These are phyloP conservation scores for Nemania diffusa DNA, from an alignment of 2,329 filamentous ascomycete species.

Conservation along the genomic window DNA sequence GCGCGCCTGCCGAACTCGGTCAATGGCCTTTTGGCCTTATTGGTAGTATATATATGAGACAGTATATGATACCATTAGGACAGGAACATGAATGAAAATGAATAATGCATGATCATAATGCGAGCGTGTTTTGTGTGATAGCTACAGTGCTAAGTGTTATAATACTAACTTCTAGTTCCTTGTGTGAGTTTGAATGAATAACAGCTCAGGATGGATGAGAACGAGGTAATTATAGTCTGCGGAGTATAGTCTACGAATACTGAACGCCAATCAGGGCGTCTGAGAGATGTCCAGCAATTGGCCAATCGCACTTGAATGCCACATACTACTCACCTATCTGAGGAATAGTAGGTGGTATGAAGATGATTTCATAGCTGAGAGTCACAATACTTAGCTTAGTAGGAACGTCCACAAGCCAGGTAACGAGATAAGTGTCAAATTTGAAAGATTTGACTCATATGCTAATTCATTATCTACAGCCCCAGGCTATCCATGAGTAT, in stretches of 20 bases:
- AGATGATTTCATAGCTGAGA: not conserved
- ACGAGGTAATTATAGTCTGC: not conserved
- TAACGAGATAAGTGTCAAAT: no score
- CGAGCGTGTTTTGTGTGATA: constrained; percentile 11
- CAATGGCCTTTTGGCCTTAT: constrained; percentile 23
- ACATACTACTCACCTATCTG: not conserved
- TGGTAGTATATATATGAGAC: constrained; percentile 25
- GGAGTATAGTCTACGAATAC: not conserved
- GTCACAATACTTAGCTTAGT: not conserved
- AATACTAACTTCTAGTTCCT: not conserved
- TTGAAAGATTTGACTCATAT: no score
- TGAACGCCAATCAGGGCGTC: constrained; percentile 21
- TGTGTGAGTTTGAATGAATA: not conserved
- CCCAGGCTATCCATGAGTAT: no score
- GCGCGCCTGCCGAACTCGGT: constrained; percentile 29
- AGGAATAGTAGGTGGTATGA: constrained; percentile 3
- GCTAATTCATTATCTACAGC: no score
- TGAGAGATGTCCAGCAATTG: constrained; percentile 25
- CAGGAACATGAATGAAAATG: constrained; percentile 37
- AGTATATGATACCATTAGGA: constrained; percentile 23
- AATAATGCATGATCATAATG: constrained; percentile 32
- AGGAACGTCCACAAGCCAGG: no score
- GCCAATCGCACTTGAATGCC: constrained; percentile 27
- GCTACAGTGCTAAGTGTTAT: not conserved
- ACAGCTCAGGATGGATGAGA: not conserved